Percentiles rank a stretch among this genome's conserved stretches.
phyloP scores from a whole-genome alignment of 2,329 filamentous ascomycete species.

The Fusarium duplospermum region DNA sequence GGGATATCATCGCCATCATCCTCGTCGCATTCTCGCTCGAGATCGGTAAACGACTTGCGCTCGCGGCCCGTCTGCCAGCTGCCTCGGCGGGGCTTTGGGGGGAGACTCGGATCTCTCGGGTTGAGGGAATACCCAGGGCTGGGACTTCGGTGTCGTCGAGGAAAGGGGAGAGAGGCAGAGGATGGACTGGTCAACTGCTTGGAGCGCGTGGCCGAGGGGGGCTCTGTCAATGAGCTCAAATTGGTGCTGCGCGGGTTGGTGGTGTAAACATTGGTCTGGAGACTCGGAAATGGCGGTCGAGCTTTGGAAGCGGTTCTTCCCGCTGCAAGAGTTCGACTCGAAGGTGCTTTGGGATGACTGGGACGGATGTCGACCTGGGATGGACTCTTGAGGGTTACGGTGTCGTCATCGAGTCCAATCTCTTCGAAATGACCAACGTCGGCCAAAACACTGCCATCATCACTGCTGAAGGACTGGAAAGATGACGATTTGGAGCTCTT shows the following conservation, averaged over 20 bases:
- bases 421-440: slow-evolving; percentile 92
- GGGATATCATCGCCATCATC: slow-evolving; percentile 84
- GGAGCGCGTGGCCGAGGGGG: slow-evolving; percentile 45
- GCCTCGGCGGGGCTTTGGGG: slow-evolving; percentile 63
- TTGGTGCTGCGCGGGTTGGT: slow-evolving; percentile 65
- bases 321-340: slow-evolving; percentile 47
- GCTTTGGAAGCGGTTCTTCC: slow-evolving; percentile 46
- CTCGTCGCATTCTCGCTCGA: slow-evolving; percentile 81
- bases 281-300: slow-evolving; percentile 58
- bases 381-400: slow-evolving; percentile 62
- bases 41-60: slow-evolving; percentile 75
- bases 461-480: slow-evolving; percentile 81
- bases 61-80: slow-evolving; percentile 77
- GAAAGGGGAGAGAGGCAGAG: slow-evolving; percentile 52
- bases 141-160: slow-evolving; percentile 60
- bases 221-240: slow-evolving; percentile 52
- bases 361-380: slow-evolving; percentile 56
- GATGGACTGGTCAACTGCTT: slow-evolving; percentile 45
- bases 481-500: slow-evolving; percentile 94
- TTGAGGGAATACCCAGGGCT: slow-evolving; percentile 62
- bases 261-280: slow-evolving; percentile 59
- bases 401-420: slow-evolving; percentile 81
- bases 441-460: slow-evolving; percentile 75
- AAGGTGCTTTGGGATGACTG: slow-evolving; percentile 43
- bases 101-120: slow-evolving; percentile 55